Conservation (phyloP, 2,329 filamentous ascomycete genomes). For the Sclerotinia glacialis region DNA sequence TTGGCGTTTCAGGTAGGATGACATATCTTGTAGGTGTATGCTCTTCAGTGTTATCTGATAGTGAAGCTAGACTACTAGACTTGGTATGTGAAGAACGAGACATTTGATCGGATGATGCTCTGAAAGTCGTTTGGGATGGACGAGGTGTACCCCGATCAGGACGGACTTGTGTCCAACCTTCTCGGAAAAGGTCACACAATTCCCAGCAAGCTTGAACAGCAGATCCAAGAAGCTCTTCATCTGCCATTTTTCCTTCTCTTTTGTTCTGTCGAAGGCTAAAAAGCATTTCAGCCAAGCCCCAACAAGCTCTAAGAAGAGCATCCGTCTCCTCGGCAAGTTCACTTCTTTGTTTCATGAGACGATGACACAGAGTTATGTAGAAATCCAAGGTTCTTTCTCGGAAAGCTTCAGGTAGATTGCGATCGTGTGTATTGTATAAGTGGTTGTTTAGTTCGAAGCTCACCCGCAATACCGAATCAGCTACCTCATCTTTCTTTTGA, state of each 20-base stretch:
- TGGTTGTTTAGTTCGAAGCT: slow-evolving; percentile 97
- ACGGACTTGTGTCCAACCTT: slow-evolving; percentile 85
- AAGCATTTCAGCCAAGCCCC: slow-evolving; percentile 88
- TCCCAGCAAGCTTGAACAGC: slow-evolving; percentile 95
- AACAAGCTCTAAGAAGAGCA: slow-evolving; percentile 78
- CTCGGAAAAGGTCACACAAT: slow-evolving; percentile 86
- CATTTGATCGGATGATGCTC: slow-evolving; percentile 17
- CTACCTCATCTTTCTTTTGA: slow-evolving; percentile 70
- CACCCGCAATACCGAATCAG: slow-evolving; percentile 84
- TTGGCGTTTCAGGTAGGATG: slow-evolving; percentile 73
- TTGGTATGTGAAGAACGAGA: slow-evolving; percentile 38
- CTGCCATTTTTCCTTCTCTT: slow-evolving; percentile 67
- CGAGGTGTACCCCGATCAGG: slow-evolving; percentile 83
- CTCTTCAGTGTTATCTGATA: slow-evolving; percentile 47
- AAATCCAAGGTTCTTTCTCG: slow-evolving; percentile 89
- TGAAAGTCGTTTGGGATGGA: slow-evolving; percentile 72
- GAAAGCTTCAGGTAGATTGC: slow-evolving; percentile 79
- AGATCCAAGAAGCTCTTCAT: slow-evolving; percentile 81
- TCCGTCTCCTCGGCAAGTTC: slow-evolving; percentile 79
- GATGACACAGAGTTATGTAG: slow-evolving; percentile 89
- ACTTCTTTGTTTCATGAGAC: slow-evolving; percentile 90
- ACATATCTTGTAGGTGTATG: slow-evolving; percentile 26
- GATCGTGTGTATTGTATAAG: slow-evolving; percentile 87
- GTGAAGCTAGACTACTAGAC: slow-evolving; percentile 48
- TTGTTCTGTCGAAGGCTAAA: slow-evolving; percentile 84